Evolutionary conservation across 441 rosid genomes (phyloP).

Genomic region (Eruca vesicaria): DNA sequence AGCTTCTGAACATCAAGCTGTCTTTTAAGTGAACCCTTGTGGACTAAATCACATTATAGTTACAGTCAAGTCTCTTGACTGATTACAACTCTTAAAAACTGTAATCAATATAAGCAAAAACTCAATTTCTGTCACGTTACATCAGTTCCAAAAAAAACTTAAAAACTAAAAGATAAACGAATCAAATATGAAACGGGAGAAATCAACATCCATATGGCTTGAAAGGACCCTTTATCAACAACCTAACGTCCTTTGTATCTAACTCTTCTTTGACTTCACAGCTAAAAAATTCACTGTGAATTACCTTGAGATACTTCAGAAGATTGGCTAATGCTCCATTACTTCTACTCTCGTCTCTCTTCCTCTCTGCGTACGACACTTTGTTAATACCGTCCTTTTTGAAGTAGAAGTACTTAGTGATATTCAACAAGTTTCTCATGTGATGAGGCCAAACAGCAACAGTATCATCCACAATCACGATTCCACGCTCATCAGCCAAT

Average conservation of each 20-base stretch:
- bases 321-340: not conserved
- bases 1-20: not conserved
- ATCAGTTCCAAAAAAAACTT: not conserved
- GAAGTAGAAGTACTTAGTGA: constrained; percentile 2
- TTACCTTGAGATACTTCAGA: constrained; percentile 15
- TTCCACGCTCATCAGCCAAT: constrained; percentile 13
- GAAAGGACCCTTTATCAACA: constrained; percentile 9
- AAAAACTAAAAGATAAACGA: not conserved
- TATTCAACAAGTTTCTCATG: constrained; percentile 3
- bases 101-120: not conserved
- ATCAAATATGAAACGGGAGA: not conserved
- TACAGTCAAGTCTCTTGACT: constrained; percentile 16
- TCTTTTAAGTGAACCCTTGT: constrained; percentile 9
- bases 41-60: constrained; percentile 7
- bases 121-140: not conserved
- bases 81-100: not conserved
- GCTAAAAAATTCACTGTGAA: constrained; percentile 19
- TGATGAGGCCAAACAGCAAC: not conserved
- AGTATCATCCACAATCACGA: not conserved
- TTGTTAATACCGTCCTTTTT: not conserved
- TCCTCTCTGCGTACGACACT: not conserved
- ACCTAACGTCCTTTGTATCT: constrained; percentile 13
- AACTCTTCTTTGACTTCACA: not conserved
- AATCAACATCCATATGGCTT: constrained; percentile 7
- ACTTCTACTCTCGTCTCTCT: constrained; percentile 12